phyloP scores from a whole-genome alignment of 2,329 filamentous ascomycete genomes.

The Thielaviopsis musarum region DNA sequence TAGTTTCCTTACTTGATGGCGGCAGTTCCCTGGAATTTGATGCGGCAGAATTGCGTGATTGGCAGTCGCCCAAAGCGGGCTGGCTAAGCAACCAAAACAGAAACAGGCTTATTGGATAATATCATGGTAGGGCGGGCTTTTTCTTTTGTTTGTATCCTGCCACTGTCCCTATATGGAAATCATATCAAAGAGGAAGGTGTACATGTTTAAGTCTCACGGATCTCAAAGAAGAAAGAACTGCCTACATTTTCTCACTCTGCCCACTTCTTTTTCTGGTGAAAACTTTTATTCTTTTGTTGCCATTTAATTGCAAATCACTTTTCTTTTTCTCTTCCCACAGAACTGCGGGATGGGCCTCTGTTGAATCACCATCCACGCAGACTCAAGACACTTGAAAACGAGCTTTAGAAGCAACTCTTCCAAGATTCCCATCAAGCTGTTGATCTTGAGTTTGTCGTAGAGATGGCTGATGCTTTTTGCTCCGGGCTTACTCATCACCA shows the following conservation, averaged over 20 bases:
- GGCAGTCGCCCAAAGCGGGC: neutral
- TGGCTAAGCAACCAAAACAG: neutral
- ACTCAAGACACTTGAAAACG: neutral
- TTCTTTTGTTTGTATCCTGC: neutral
- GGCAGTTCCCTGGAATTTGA: neutral
- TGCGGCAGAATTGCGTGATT: neutral
- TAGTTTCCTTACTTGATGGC: neutral
- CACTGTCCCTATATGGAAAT: neutral
- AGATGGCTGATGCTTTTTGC: neutral
- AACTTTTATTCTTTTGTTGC: neutral
- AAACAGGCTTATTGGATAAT: neutral
- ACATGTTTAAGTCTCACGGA: neutral
- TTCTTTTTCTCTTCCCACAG: neutral
- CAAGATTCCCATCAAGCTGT: neutral
- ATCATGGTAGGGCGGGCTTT: neutral
- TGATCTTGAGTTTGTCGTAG: neutral
- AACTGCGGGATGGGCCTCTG: neutral
- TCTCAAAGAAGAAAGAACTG: neutral
- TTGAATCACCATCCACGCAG: neutral
- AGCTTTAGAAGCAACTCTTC: neutral
- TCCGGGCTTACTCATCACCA: neutral
- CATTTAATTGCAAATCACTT: neutral
- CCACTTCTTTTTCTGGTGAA: neutral
- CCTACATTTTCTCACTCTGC: neutral
- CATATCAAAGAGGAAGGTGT: neutral